Conservation (phyloP, 1,284 basidiomycete genomes). For the Papiliotrema flavescens region DNA sequence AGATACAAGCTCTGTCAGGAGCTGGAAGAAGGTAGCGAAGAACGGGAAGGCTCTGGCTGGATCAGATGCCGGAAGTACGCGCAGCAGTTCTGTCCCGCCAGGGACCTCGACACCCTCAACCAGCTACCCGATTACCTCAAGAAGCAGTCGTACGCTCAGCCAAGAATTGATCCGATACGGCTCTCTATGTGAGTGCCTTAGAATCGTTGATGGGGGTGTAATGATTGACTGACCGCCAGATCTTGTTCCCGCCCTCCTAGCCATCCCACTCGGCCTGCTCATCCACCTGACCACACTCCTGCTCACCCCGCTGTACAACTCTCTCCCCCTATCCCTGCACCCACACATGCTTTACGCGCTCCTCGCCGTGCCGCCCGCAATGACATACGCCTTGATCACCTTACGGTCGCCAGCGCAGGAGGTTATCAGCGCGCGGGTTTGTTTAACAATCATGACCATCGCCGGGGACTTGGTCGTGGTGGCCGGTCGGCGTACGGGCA, state of each 20-base stretch:
- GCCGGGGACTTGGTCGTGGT: constrained; percentile 3
- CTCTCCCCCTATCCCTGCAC: not conserved
- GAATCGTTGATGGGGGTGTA: not conserved
- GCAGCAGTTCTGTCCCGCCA: too few species aligned
- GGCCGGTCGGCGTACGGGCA: not conserved
- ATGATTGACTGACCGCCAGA: not conserved
- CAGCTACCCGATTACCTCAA: too few species aligned
- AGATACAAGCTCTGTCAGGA: too few species aligned
- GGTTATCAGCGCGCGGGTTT: not conserved
- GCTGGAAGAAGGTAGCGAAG: too few species aligned
- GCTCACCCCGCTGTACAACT: constrained; percentile 8
- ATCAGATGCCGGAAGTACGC: too few species aligned
- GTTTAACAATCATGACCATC: constrained; percentile 2
- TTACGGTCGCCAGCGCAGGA: not conserved
- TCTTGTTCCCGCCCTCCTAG: constrained; percentile 2
- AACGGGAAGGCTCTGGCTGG: too few species aligned
- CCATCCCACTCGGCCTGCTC: constrained; percentile 4
- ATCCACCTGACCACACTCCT: not conserved
- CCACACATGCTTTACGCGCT: not conserved
- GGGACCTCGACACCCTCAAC: too few species aligned
- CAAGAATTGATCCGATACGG: not conserved
- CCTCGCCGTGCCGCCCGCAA: not conserved
- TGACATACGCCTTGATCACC: not conserved
- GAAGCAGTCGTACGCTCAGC: not conserved
- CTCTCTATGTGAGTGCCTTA: not conserved